phyloP scores from a whole-genome alignment of 2,329 filamentous ascomycete species.

The Blastomyces gilchristii region DNA sequence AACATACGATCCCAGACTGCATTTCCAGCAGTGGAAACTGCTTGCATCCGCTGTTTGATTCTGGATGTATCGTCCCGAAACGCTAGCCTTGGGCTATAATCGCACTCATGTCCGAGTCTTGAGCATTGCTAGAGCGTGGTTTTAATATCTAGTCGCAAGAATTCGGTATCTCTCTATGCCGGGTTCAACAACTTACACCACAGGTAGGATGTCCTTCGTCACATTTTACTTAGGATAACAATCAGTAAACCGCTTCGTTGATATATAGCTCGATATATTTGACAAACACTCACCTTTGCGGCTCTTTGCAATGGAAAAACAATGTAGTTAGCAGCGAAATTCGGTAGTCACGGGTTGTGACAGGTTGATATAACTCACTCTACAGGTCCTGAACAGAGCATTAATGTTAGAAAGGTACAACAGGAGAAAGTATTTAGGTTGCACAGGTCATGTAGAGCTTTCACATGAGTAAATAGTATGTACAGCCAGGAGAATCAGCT shows the following conservation, averaged over 20 bases:
- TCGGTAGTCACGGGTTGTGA: not conserved
- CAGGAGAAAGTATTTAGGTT: not conserved
- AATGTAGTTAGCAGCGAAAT: not conserved
- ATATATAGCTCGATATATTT: not conserved
- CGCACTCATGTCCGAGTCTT: constrained; percentile 46
- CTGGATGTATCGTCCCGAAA: constrained; percentile 46
- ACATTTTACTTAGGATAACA: constrained; percentile 40
- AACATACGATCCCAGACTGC: constrained; percentile 48
- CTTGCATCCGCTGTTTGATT: constrained; percentile 42
- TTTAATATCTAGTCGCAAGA: not conserved
- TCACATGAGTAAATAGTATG: not conserved
- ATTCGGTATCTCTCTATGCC: not conserved
- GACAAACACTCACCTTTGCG: constrained; percentile 29
- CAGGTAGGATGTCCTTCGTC: constrained; percentile 47
- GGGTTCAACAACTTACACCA: constrained; percentile 34
- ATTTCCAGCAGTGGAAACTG: constrained; percentile 43
- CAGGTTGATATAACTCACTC: constrained; percentile 25
- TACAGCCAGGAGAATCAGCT: constrained; percentile 16
- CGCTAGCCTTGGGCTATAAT: constrained; percentile 48
- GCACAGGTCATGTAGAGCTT: not conserved
- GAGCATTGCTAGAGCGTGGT: constrained; percentile 41
- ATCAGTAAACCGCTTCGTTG: not conserved
- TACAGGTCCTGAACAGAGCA: constrained; percentile 31
- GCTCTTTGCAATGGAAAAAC: constrained; percentile 20
- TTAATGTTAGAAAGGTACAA: constrained; percentile 12